Conservation (phyloP, 2,329 filamentous ascomycete genomes). For the Ascochyta pisi region DNA sequence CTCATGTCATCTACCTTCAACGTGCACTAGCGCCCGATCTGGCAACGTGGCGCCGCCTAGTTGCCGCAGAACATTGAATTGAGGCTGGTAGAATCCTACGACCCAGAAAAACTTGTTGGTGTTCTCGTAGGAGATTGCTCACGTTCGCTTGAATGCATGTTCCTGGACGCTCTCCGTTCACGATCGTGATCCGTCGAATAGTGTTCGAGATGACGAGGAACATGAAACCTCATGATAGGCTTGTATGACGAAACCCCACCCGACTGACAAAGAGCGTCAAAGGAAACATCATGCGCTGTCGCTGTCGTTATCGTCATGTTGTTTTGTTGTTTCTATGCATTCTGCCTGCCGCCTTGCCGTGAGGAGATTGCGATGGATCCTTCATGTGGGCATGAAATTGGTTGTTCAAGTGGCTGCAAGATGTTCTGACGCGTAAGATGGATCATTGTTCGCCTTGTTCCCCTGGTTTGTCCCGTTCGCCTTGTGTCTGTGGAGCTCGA, state of each 20-base stretch:
- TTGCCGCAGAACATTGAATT: slow-evolving; percentile 30
- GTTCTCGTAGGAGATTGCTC: slow-evolving; percentile 27
- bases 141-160: slow-evolving; percentile 31
- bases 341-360: neutral
- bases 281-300: slow-evolving; percentile 36
- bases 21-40: slow-evolving; percentile 25
- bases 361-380: slow-evolving; percentile 13
- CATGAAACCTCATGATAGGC: slow-evolving; percentile 28
- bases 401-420: slow-evolving; percentile 6
- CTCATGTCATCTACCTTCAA: slow-evolving; percentile 35
- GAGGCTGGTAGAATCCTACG: slow-evolving; percentile 27
- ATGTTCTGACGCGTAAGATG: slow-evolving; percentile 1
- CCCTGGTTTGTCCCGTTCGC: neutral
- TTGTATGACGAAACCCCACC: slow-evolving; percentile 17
- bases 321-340: neutral
- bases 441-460: neutral
- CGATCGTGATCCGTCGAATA: slow-evolving; percentile 25
- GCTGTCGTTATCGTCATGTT: slow-evolving; percentile 6
- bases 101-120: slow-evolving; percentile 29
- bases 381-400: slow-evolving; percentile 14
- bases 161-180: slow-evolving; percentile 20
- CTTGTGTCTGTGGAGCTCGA: slow-evolving; percentile 7
- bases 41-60: slow-evolving; percentile 25
- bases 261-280: slow-evolving; percentile 28
- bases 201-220: slow-evolving; percentile 19